These are phyloP conservation scores for Ogataea populi-albae DNA, from an alignment of 805 yeast genomes.

Conservation along the genomic window DNA sequence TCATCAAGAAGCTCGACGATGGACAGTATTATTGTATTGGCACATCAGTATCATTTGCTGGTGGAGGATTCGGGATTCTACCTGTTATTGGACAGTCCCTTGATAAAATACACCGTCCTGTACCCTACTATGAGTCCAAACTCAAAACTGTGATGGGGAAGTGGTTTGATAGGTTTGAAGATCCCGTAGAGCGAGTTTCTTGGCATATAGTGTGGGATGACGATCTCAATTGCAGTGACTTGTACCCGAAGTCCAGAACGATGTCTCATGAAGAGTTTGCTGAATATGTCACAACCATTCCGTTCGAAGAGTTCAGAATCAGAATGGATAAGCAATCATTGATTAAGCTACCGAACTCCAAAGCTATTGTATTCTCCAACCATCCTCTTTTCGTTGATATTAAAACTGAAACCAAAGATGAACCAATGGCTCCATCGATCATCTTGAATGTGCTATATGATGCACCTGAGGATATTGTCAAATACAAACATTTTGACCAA, in stretches of 20 bases:
- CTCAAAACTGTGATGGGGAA: constrained; percentile 47
- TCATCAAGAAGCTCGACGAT: constrained; percentile 35
- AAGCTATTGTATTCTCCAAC: constrained; percentile 24
- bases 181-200: constrained; percentile 47
- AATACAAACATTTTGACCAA: constrained; percentile 42
- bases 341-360: constrained; percentile 43
- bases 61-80: constrained; percentile 46
- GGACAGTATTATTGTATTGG: constrained; percentile 45
- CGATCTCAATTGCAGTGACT: constrained; percentile 28
- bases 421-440: constrained; percentile 46
- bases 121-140: constrained; percentile 48
- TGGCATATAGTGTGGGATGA: constrained; percentile 54
- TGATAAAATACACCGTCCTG: constrained; percentile 44
- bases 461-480: constrained; percentile 44
- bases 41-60: constrained; percentile 51
- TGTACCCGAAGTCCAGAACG: constrained; percentile 34
- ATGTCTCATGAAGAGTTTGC: constrained; percentile 32
- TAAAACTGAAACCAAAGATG: constrained; percentile 43
- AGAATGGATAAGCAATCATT: constrained; percentile 49
- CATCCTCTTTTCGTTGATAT: constrained; percentile 36
- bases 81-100: constrained; percentile 33
- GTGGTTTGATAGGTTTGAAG: constrained; percentile 43
- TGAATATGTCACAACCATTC: constrained; percentile 34
- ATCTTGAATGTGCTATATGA: constrained; percentile 41
- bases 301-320: constrained; percentile 40